A percentile compares a stretch with the other conserved stretches of the same genome.
phyloP scores from a whole-genome alignment of 2,329 filamentous ascomycete genomes.

The Penicillium sp. region DNA sequence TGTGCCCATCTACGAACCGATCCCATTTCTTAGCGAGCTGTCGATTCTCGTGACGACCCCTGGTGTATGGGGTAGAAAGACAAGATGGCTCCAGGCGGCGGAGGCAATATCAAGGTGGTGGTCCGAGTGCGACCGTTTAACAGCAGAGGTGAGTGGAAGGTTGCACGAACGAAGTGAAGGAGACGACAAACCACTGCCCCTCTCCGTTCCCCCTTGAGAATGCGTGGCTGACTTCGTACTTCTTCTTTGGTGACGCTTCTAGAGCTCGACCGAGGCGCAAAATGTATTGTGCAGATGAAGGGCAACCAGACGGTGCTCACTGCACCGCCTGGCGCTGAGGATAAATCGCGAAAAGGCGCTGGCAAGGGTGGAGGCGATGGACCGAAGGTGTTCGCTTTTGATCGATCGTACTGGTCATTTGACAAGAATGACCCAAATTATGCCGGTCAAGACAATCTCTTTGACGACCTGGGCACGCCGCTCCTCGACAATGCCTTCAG shows the following conservation, averaged over 20 bases:
- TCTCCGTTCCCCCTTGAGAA: neutral
- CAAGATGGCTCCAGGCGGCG: slow-evolving; percentile 70
- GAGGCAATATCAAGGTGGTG: slow-evolving; percentile 99
- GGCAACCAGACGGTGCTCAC: slow-evolving; percentile 84
- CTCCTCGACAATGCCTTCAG: slow-evolving; percentile 97
- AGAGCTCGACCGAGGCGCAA: slow-evolving; percentile 90
- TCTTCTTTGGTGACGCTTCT: slow-evolving; percentile 17
- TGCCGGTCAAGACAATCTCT: slow-evolving; percentile 86
- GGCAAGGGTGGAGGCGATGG: slow-evolving; percentile 69
- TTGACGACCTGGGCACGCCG: slow-evolving; percentile 83
- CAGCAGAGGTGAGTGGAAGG: slow-evolving; percentile 70
- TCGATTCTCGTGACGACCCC: slow-evolving; percentile 17
- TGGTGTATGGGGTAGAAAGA: slow-evolving; percentile 43
- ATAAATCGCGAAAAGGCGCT: slow-evolving; percentile 52
- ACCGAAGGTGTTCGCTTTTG: slow-evolving; percentile 89
- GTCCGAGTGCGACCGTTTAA: slow-evolving; percentile 96
- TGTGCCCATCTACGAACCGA: slow-evolving; percentile 16
- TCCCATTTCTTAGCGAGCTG: slow-evolving; percentile 17
- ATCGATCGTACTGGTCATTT: slow-evolving; percentile 98
- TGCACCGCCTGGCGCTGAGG: slow-evolving; percentile 66
- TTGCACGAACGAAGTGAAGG: neutral
- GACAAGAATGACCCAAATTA: slow-evolving; percentile 78
- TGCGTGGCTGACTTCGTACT: slow-evolving; percentile 14
- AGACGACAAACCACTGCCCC: neutral
- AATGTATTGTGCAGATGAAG: slow-evolving; percentile 98